Evolutionary conservation across 495 filamentous ascomycete species (phyloP), one percentile per base, ranked within the genome.

Genomic region (Aspergillus wentii): DNA sequence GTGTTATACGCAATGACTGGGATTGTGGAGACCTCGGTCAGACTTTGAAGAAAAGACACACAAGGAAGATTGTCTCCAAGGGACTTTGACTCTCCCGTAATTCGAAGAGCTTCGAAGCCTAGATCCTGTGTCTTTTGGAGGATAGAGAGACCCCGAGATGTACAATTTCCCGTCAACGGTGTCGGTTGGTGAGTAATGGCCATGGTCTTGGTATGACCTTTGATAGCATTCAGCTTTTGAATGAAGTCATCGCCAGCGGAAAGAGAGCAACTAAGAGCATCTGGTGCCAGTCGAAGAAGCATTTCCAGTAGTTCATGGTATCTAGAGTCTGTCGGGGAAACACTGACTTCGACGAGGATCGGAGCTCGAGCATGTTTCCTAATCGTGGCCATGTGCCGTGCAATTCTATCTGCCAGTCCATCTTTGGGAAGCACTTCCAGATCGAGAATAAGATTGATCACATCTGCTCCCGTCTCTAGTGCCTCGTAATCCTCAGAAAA

Each of bases 381-480:
- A 8, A 59, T 10, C 16, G 36, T 38, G 4, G 47, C 32, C 4
- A 59, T 45, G 20, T 59, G 44, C 17, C 41, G 34, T 20, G 30
- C 30, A 8, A 53, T 30, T 15, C 41, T 36, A 10, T 17, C 17
- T 7, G 16, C 8, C 7, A 34, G 14, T 11, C n/a, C 8, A 8
- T 19, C 8, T 5, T 38, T 32, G 11, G 16, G 5, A 13, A 33
- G 4, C 4, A 44, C 40, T 2, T 44, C 11, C 4, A 34, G 19
- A 39, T 76, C 72, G 23, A 82, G 64, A 14, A 78, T 64, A 1
- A 85, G 48, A 44, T 79, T 75, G 13, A 86, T 66, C 7, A 71
- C 78, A 60, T 86, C 82, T 3, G 65, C 74, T 3, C 74, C 70
- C 26, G 71, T 61, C 52, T 83, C 79, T 0, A 83, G 53, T n/a